Evolutionary conservation across 345 rosid species (phyloP).

Genomic region (Populus simonii): DNA sequence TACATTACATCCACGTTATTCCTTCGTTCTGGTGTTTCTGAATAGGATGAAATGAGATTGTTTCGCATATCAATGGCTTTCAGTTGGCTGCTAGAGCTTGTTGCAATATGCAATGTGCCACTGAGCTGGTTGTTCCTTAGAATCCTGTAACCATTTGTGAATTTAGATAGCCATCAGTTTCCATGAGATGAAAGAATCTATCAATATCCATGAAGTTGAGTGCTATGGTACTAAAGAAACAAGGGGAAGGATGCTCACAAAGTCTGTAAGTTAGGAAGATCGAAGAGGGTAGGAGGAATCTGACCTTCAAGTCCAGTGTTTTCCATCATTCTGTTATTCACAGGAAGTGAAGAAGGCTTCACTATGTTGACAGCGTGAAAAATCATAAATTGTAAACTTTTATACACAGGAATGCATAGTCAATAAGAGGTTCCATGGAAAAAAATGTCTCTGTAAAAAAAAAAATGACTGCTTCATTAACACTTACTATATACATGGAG

Average conservation of each 20-base stretch:
- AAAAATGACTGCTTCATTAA: neutral
- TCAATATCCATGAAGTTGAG: neutral
- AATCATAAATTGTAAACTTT: neutral
- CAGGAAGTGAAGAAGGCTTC: neutral
- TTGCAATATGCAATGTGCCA: slow-evolving; percentile 53
- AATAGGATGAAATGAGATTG: slow-evolving; percentile 41
- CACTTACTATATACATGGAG: neutral
- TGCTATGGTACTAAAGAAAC: neutral
- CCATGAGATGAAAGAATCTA: neutral
- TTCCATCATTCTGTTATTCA: slow-evolving; percentile 56
- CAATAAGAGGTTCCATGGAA: neutral
- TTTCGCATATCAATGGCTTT: slow-evolving; percentile 50
- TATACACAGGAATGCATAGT: neutral
- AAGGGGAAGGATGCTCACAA: slow-evolving; percentile 42
- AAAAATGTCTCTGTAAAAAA: too few relatives aligned
- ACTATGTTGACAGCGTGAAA: neutral
- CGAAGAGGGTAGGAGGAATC: slow-evolving; percentile 54
- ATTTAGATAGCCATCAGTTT: slow-evolving; percentile 5
- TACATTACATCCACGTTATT: slow-evolving; percentile 41
- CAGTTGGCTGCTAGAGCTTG: slow-evolving; percentile 39
- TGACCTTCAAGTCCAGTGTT: slow-evolving; percentile 41
- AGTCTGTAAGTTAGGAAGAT: slow-evolving; percentile 52
- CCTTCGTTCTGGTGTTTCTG: slow-evolving; percentile 2
- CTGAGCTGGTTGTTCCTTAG: slow-evolving; percentile 50
- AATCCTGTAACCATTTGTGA: slow-evolving; percentile 31